phyloP scores from a whole-genome alignment of 495 filamentous ascomycete genomes.

The Penicillium paradoxum region DNA sequence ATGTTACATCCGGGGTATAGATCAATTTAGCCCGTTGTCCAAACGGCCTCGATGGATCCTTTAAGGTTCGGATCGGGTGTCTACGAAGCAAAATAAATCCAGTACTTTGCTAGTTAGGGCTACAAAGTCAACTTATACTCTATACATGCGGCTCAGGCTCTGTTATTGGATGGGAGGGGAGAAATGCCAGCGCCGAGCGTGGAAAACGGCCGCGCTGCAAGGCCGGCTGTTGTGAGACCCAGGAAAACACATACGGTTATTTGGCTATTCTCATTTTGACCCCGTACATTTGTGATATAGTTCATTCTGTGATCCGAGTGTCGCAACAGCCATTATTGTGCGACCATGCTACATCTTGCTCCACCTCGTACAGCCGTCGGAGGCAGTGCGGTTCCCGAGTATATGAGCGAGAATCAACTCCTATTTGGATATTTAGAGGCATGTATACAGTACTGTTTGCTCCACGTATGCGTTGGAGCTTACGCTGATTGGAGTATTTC shows the following conservation, averaged over 20 bases:
- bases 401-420: conserved; percentile 3
- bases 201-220: conserved; percentile 17
- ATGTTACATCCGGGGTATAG: conserved; percentile 15
- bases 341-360: conserved; percentile 14
- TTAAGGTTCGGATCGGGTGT: neutral
- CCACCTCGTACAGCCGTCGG: conserved; percentile 20
- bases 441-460: conserved; percentile 4
- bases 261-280: conserved; percentile 12
- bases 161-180: conserved; percentile 7
- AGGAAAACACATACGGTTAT: neutral
- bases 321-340: conserved; percentile 14
- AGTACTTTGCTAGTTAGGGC: conserved; percentile 1
- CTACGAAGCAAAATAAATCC: neutral
- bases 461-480: conserved; percentile 14
- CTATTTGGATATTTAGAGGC: neutral
- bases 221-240: conserved; percentile 21
- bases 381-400: neutral
- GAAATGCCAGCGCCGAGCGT: conserved; percentile 17
- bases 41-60: conserved; percentile 1
- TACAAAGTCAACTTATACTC: conserved; percentile 13
- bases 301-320: neutral
- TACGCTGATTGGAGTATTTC: neutral
- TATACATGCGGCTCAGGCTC: conserved; percentile 3
- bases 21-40: neutral
- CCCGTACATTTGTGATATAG: conserved; percentile 5